Evolutionary conservation across 345 rosid species (phyloP), one percentile per base, ranked within the genome.

Genomic region (Salix purpurea): DNA sequence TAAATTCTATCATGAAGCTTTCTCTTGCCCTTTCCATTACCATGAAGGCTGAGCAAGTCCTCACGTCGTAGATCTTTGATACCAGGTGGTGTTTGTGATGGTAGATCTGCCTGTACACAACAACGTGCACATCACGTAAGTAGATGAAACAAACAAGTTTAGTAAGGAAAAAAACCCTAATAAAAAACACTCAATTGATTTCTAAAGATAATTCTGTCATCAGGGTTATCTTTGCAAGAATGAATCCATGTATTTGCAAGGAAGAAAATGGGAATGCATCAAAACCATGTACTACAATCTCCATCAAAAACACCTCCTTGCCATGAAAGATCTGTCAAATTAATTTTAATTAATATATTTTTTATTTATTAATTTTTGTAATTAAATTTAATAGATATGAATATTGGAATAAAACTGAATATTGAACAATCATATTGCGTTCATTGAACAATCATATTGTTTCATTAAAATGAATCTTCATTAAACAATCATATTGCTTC

Each of bases 161-260:
- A 42, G 52, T 40, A 39, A 30, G 8, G 15, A 7, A 34, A 67
- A 39, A 75, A 39, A 19, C 12, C 66, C 12, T 24, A 28, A 23
- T 40, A 13, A 42, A 60, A 15, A 54, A 32, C 62, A 65, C 90
- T 86, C 54, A 95, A 98, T 85, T 87, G 93, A 84, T 88, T 93
- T 66, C 83, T 86, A 78, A 91, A 93, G 88, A 95, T 88, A 39
- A 95, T 90, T 88, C 97, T 88, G 77, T 90, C 84, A 71, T 89
- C 85, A 34, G 94, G 91, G 76, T 90, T 89, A 80, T 90, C 87
- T 42, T 84, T 89, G 67, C 74, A 85, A 4, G 96, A 85, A 64
- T 93, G 99, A 68, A 95, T 90, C 99, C 97, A 93, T 0, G 98
- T 90, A 80, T 90, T 88, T 34, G 88, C 98, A 23, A 94, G 89